A percentile compares a stretch with the other conserved stretches of the same genome.
phyloP scores from a whole-genome alignment of 2,329 filamentous ascomycete genomes.

The Pseudogymnoascus sp. region DNA sequence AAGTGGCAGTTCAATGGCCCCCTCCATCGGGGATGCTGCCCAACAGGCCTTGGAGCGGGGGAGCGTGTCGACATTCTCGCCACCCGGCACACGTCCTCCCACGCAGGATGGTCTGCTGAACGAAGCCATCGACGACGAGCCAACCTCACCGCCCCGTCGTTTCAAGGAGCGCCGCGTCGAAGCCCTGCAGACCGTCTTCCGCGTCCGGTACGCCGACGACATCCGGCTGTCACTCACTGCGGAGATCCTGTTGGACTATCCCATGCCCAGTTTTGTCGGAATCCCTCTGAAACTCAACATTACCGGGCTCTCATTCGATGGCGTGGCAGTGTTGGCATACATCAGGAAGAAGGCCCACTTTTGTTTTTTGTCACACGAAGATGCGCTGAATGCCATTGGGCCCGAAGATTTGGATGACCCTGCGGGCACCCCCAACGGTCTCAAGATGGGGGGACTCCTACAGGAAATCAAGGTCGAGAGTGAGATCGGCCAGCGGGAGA shows the following conservation, averaged over 20 bases:
- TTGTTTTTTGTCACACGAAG: slow-evolving; percentile 88
- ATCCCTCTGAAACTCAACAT: slow-evolving; percentile 93
- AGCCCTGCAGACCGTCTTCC: slow-evolving; percentile 87
- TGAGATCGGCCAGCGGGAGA: slow-evolving; percentile 89
- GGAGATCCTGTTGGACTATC: slow-evolving; percentile 93
- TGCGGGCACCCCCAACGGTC: slow-evolving; percentile 14
- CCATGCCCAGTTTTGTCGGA: slow-evolving; percentile 95
- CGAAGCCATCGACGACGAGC: slow-evolving; percentile 26
- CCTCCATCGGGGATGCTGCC: slow-evolving; percentile 37
- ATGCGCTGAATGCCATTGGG: slow-evolving; percentile 66
- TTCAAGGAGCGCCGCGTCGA: slow-evolving; percentile 71
- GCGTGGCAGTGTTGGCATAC: slow-evolving; percentile 84
- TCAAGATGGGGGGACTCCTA: slow-evolving; percentile 65
- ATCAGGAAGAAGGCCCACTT: slow-evolving; percentile 87
- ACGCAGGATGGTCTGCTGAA: slow-evolving; percentile 44
- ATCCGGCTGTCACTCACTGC: slow-evolving; percentile 84
- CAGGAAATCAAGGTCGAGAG: slow-evolving; percentile 95
- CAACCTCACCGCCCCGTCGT: slow-evolving; percentile 39
- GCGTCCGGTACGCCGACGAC: slow-evolving; percentile 83
- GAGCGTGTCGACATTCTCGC: slow-evolving; percentile 56
- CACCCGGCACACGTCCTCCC: slow-evolving; percentile 51
- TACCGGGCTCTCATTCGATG: slow-evolving; percentile 90
- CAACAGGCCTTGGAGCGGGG: slow-evolving; percentile 46
- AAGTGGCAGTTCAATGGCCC: slow-evolving; percentile 27
- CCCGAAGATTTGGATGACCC: slow-evolving; percentile 28